Conservation (phyloP, 768 basidiomycete species). For the Favolaschia claudopus region DNA sequence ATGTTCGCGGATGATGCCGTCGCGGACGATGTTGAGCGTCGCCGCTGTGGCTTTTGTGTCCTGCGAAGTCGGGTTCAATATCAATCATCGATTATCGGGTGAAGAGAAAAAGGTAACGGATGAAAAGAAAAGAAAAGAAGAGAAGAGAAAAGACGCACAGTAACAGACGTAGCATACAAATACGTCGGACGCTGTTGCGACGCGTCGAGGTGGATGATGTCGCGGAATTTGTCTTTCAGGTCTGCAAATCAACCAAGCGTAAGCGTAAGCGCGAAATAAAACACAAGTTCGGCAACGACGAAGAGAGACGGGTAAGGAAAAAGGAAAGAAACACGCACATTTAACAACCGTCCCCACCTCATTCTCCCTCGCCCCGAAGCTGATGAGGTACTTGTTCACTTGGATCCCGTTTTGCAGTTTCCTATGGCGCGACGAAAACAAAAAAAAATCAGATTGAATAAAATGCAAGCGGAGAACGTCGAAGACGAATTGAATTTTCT, state of each 20-base stretch:
- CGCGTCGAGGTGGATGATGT: conserved; percentile 18
- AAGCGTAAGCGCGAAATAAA: background rate
- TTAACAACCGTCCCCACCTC: conserved; percentile 49
- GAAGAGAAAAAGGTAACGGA: background rate
- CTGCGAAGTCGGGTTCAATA: too few species aligned
- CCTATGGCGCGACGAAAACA: conserved; percentile 36
- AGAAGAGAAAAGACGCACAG: conserved; percentile 7
- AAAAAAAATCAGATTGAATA: background rate
- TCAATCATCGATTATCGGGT: background rate
- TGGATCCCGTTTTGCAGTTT: conserved; percentile 45
- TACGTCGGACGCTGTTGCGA: conserved; percentile 21
- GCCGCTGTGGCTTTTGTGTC: conserved; percentile 32
- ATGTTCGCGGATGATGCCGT: conserved; percentile 30
- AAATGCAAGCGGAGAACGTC: background rate
- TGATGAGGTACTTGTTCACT: conserved; percentile 53
- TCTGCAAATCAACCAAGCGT: background rate
- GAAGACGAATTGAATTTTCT: too few species aligned
- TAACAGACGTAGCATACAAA: conserved; percentile 28
- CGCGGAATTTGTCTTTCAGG: conserved; percentile 30
- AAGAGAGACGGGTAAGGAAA: too few species aligned
- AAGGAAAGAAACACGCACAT: conserved; percentile 41
- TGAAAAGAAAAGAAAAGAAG: background rate
- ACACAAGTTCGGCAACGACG: too few species aligned
- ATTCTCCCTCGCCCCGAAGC: conserved; percentile 43
- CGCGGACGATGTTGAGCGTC: conserved; percentile 29